phyloP scores from a whole-genome alignment of 805 yeast species.

The Hanseniaspora meyeri region DNA sequence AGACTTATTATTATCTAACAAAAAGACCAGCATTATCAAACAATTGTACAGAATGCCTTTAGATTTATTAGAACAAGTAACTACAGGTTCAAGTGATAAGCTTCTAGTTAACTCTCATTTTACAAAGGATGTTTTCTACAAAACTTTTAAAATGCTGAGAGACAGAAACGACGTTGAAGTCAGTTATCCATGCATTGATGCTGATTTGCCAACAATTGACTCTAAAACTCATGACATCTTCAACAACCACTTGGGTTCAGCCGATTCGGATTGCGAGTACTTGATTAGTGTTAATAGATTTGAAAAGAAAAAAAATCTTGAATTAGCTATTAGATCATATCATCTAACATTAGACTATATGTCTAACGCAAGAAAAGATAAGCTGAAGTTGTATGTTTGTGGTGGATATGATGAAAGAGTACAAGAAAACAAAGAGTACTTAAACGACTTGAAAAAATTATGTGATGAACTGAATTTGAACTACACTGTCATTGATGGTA shows the following conservation, averaged over 20 bases:
- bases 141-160: slow-evolving; percentile 41
- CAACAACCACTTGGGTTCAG: slow-evolving; percentile 16
- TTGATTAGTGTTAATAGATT: slow-evolving; percentile 77
- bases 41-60: slow-evolving; percentile 66
- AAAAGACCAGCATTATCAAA: slow-evolving; percentile 40
- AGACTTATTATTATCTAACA: slow-evolving; percentile 63
- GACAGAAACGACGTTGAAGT: slow-evolving; percentile 25
- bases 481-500: slow-evolving; percentile 21
- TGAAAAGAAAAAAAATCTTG: slow-evolving; percentile 74
- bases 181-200: slow-evolving; percentile 54
- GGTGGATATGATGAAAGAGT: slow-evolving; percentile 85
- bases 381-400: slow-evolving; percentile 52
- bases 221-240: slow-evolving; percentile 19
- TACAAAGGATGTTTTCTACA: slow-evolving; percentile 56
- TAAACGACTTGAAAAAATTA: slow-evolving; percentile 44
- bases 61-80: slow-evolving; percentile 69
- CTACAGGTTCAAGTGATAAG: slow-evolving; percentile 63
- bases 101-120: slow-evolving; percentile 81
- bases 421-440: slow-evolving; percentile 60
- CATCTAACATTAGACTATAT: slow-evolving; percentile 31
- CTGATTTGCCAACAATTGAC: slow-evolving; percentile 22
- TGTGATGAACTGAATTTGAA: slow-evolving; percentile 36
- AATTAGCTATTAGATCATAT: slow-evolving; percentile 62
- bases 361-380: slow-evolving; percentile 23
- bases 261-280: slow-evolving; percentile 22